Evolutionary conservation across 1,284 basidiomycete genomes (phyloP), one percentile per base, ranked within the genome.

Genomic region (Termitomyces sp.): DNA sequence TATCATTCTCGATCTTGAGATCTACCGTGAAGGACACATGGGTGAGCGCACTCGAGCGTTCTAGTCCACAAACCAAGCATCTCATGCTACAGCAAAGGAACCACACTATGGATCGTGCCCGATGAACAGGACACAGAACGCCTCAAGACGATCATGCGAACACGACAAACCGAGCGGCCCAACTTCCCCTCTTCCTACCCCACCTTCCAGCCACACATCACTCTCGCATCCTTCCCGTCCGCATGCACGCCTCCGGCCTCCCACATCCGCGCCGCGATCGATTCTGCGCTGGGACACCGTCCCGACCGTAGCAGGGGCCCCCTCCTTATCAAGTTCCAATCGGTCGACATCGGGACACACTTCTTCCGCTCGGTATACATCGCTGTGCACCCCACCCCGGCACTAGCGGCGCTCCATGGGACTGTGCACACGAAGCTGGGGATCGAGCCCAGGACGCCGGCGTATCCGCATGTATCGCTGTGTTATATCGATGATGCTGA

Each of bases 291-390:
- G 21, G 69, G 72, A 39, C 56, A 54, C 3, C n/a, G n/a, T n/a
- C n/a, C n/a, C n/a, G n/a, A n/a, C n/a, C n/a, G n/a, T n/a, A 33
- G 11, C 37, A 3, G 16, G 6, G 31, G 3, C 4, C 59, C 68
- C 11, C 58, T 82, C 16, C 58, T 62, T 11, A 62, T 79, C 54
- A 57, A 65, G n/a, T 87, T 89, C 64, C 64, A 71, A 53, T 73
- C 75, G 0, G 68, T 88, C 46, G 71, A 76, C 13, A 72, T 79
- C 4, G 81, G 83, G 38, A 67, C 75, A 38, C 77, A 79, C 60
- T 90, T 83, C 66, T 87, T 81, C 64, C 80, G 83, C 61, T 87
- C 86, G 1, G 81, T 88, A n/a, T 81, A 81, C 64, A 65, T 84
- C 56, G 69, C 75, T 2, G 69, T 84, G 59, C 61, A 67, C 31